Base-by-base conservation (phyloP, 208 protist species). In the Acanthamoeba healyi region DNA sequence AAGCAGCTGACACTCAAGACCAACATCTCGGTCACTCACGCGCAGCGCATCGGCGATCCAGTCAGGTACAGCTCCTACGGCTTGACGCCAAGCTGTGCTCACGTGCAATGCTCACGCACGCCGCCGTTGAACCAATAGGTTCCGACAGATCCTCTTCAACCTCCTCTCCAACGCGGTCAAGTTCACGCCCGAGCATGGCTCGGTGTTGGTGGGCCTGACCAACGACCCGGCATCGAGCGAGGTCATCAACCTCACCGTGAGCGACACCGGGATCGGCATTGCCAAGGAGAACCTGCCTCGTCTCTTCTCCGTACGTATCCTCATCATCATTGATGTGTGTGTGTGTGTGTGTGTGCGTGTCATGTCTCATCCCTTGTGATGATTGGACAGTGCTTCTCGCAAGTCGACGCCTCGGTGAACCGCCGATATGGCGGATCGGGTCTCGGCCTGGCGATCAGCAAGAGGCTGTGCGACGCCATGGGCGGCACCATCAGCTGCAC, bases 201-300 rank as follows among this genome's bases (percentile, higher is more conserved):
- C 24, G 17, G 63, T 93, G 17, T 79, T 40, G 15, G 87, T 93
- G 15, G 24, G 49, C 29, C 49, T 93, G 15, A 40, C 32, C 1
- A 92, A 91, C 0, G 88, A 91, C n/a, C n/a, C n/a, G n/a, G n/a
- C n/a, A n/a, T n/a, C n/a, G 36, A 56, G 38, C 36, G 58, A 89
- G 38, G 63, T 79, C 22, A 9, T 93, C 7, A 34, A n/a, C 67
- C 92, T 96, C 26, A 63, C 70, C 0, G 89, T 96, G 2, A 65
- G 93, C 63, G 95, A 96, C 44, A 94, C 46, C 22, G 95, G 95
- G 49, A 96, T 96, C 32, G 95, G 95, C 44, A 96, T 96, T 32
- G 51, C 94, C 5, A 67, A 95, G 2, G 84, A 95, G 36, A 67
- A 91, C 14, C 40, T 94, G 0, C 19, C 32, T 7, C 86, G 94